Base-by-base conservation (phyloP, 2,329 filamentous ascomycete genomes). In the Penicillium sp. region DNA sequence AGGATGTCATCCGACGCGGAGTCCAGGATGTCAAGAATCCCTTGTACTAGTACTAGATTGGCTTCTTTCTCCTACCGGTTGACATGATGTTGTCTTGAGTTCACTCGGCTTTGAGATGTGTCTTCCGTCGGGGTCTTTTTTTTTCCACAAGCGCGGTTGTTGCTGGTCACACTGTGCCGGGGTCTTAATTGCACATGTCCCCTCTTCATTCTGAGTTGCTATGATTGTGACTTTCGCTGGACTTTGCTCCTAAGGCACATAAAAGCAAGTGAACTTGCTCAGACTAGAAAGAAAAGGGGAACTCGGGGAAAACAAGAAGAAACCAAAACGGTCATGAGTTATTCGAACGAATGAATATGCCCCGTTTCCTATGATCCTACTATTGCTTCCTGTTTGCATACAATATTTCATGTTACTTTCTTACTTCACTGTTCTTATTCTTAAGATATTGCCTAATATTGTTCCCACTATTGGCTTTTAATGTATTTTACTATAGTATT, bases 1-100 rank as follows among this genome's bases (percentile, higher is more conserved):
- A 90, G 62, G 88, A 90, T 62, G 85, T 94, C 53, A 80, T 96
- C 61, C 84, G 83, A 63, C 80, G 82, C 51, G 89, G 89, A 60
- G 89, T 88, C 22, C 83, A 88, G 66, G 90, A 95, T 74, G 84
- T 88, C 66, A 91, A 94, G 78, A 68, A 82, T 53, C 84, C 86
- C 48, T 78, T 95, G 70, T 82, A 85, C 73, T 92, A 85, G 65
- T 82, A 85, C 73, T 92, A 85, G 63, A 43, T 51, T 61, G 55
- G 48, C 56, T 49, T 51, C n/a, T 44, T 44, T 38, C 37, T 22
- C 47, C 39, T 35, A 24, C 34, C 50, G 35, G 39, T 48, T 61
- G 56, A 59, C 53, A 57, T 58, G 62, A 60, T 51, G 38, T 44
- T 59, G 54, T 53, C 45, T 59, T 55, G 54, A 55, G 35, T 43